Base-by-base conservation (phyloP, 352 stramenopile genomes). In the Phytophthora multivora region DNA sequence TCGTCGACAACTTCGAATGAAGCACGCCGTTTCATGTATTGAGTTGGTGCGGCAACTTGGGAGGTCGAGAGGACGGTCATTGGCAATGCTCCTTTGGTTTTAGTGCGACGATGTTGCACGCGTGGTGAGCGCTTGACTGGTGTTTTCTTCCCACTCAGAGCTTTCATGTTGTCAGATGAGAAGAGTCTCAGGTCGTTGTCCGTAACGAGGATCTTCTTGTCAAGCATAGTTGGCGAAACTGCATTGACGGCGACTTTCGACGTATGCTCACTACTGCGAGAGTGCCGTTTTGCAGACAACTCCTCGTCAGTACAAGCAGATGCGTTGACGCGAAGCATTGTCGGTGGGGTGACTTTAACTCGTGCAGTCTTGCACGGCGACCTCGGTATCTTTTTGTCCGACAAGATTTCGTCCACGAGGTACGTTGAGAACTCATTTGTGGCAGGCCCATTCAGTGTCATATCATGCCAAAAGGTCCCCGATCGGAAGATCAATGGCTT, bases 201-300 rank as follows among this genome's bases (percentile, higher is more conserved):
- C 1, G 66, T 77, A 16, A 83, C 77, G 19, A 83, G 65, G 12
- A 86, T 56, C 45, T 83, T 85, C 63, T 76, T 81, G 40, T 80
- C 61, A 2, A 66, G 51, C 23, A 56, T 69, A 12, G 61, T 77
- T 9, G 77, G 75, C 18, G 79, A 86, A 4, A 77, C 39, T 15
- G 59, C 57, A 31, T 19, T 60, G 12, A 43, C 26, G 2, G 68
- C 51, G 16, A 66, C 38, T n/a, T 66, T 73, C 19, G 63, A 48
- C 7, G 41, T 19, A 18, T 33, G 16, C n/a, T 40, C 8, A 8
- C 18, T 35, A 8, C 18, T 35, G 5, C 26, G 21, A 25, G 19
- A n/a, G 19, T 26, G 15, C 8, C 33, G 28, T n/a, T 21, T n/a
- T 18, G 9, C 18, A 45, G 28, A 1, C 16, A 50, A 30, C 15